These are phyloP conservation scores for Phytophthora pseudosyringae DNA, from an alignment of 352 stramenopile genomes.

Conservation along the genomic window DNA sequence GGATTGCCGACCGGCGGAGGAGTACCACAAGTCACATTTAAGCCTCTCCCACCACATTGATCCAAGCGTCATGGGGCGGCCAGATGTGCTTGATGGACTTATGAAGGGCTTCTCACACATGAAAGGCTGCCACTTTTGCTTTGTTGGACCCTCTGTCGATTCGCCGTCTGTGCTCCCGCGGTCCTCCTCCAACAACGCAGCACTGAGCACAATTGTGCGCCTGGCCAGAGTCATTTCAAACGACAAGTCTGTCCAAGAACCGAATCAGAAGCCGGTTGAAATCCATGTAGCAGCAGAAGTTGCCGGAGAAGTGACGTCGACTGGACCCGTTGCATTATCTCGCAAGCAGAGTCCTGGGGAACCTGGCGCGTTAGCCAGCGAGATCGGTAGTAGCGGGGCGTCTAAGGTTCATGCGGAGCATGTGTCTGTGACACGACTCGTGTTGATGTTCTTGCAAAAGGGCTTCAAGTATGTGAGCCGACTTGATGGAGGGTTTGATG, in stretches of 20 bases:
- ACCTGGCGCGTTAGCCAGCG: constrained; percentile 38
- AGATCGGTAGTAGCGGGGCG: constrained; percentile 43
- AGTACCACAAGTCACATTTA: constrained; percentile 83
- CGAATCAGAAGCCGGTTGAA: constrained; percentile 27
- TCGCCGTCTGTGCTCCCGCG: constrained; percentile 24
- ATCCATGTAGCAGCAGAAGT: constrained; percentile 15
- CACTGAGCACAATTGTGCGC: constrained; percentile 60
- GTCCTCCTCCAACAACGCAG: constrained; percentile 42
- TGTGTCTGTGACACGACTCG: constrained; percentile 76
- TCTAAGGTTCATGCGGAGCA: constrained; percentile 54
- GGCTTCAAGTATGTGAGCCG: constrained; percentile 88
- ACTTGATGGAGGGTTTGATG: constrained; percentile 82
- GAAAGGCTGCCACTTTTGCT: constrained; percentile 92
- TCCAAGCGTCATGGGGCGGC: constrained; percentile 71
- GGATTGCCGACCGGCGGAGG: constrained; percentile 76
- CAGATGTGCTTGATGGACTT: constrained; percentile 74
- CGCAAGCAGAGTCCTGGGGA: constrained; percentile 34
- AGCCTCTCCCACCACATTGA: constrained; percentile 90
- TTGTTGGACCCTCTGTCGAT: constrained; percentile 73
- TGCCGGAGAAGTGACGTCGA: constrained; percentile 3
- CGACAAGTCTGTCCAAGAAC: constrained; percentile 45
- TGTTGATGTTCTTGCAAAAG: constrained; percentile 89
- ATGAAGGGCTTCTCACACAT: constrained; percentile 85
- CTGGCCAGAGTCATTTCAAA: constrained; percentile 66
- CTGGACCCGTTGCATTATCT: constrained; percentile 15